Percentiles rank a stretch among this genome's conserved stretches.
Conservation (phyloP, 2,329 filamentous ascomycete species). For the Nannizzia gypsea region DNA sequence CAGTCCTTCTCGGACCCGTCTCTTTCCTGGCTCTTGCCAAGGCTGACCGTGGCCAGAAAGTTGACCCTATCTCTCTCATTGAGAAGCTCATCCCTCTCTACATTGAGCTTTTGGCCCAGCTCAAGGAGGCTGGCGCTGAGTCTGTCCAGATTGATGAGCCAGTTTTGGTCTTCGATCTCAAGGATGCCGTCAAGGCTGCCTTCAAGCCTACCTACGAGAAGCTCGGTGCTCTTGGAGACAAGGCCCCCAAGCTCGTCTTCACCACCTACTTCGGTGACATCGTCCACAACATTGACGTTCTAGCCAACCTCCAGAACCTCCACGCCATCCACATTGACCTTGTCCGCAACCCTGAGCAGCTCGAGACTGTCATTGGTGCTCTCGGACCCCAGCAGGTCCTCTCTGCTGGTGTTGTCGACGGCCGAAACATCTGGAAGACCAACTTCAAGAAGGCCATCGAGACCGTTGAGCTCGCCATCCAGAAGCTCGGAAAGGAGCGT, state of each 20-base stretch:
- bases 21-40: conserved; percentile 97
- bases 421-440: conserved; percentile 99
- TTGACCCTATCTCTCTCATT: conserved; percentile 87
- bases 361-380: conserved; percentile 68
- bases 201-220: conserved; percentile 98
- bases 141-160: conserved; percentile 98
- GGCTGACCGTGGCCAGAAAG: conserved; percentile 87
- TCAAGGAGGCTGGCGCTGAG: conserved; percentile 93
- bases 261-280: conserved; percentile 99
- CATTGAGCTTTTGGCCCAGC: conserved; percentile 78
- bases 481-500: conserved; percentile 94
- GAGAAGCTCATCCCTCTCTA: conserved; percentile 91
- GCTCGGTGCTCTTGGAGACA: conserved; percentile 57
- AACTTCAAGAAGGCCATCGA: conserved; percentile 95
- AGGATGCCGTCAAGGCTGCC: conserved; percentile 79
- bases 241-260: conserved; percentile 77
- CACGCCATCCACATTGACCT: conserved; percentile 89
- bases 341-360: conserved; percentile 96
- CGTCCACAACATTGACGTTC: conserved; percentile 91
- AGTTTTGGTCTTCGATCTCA: conserved; percentile 86
- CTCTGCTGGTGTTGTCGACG: conserved; percentile 92
- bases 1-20: conserved; percentile 88
- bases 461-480: conserved; percentile 74
- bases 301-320: conserved; percentile 60
- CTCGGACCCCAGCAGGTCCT: conserved; percentile 82